Percentiles rank a stretch among this genome's conserved stretches.
These are phyloP conservation scores for Drosera spatulata DNA, from an alignment of 179 eudicot genomes.

Conservation along the genomic window DNA sequence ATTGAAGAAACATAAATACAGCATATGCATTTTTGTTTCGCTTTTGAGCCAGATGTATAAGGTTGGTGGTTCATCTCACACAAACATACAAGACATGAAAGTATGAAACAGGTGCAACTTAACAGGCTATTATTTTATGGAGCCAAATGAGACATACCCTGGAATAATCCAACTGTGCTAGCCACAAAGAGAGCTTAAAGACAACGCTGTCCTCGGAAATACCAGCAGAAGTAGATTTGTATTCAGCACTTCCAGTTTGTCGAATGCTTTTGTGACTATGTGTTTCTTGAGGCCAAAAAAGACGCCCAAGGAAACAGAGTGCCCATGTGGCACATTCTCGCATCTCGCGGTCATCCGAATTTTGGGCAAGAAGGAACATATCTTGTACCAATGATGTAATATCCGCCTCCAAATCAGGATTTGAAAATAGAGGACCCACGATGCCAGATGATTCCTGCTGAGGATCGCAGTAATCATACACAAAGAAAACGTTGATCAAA, in stretches of 20 bases:
- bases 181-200: conserved; percentile 72
- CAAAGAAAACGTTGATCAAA: neutral
- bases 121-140: neutral
- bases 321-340: conserved; percentile 89
- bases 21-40: too few relatives aligned
- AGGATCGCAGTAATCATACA: conserved; percentile 1
- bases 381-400: conserved; percentile 55
- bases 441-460: conserved; percentile 45
- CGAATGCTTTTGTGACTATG: conserved; percentile 17
- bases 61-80: neutral
- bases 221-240: conserved; percentile 30
- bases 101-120: neutral
- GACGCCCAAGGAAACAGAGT: conserved; percentile 59
- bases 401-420: conserved; percentile 36
- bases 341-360: conserved; percentile 51
- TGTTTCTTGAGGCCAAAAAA: conserved; percentile 27
- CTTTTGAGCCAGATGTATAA: neutral
- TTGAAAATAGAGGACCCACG: conserved; percentile 57
- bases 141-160: conserved; percentile 25
- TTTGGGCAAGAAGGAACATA: conserved; percentile 78
- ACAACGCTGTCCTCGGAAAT: conserved; percentile 54
- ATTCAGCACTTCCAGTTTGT: conserved; percentile 17
- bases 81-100: neutral
- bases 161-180: conserved; percentile 44
- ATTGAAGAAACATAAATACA: too few relatives aligned